These are phyloP conservation scores for Trametes cubensis DNA, from an alignment of 768 basidiomycete genomes.

Conservation along the genomic window DNA sequence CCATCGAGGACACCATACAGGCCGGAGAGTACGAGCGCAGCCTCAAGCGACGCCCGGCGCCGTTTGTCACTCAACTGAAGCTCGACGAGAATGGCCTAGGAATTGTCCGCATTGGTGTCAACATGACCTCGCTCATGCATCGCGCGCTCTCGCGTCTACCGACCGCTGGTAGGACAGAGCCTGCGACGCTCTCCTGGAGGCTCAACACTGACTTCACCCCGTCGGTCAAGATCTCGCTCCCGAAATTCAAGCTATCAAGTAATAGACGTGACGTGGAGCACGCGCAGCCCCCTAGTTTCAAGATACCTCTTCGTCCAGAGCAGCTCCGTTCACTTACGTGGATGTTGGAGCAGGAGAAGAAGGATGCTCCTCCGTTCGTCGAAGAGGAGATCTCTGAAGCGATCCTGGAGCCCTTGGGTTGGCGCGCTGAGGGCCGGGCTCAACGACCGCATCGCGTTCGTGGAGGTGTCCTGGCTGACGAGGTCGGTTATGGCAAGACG, in stretches of 20 bases:
- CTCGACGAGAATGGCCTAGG: conserved; percentile 65
- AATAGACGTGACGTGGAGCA: conserved; percentile 76
- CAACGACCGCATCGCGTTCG: conserved; percentile 73
- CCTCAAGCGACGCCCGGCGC: conserved; percentile 81
- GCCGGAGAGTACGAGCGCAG: conserved; percentile 89
- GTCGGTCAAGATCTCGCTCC: conserved; percentile 55
- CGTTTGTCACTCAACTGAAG: conserved; percentile 85
- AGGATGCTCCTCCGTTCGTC: conserved; percentile 68
- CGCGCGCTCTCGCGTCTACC: conserved; percentile 84
- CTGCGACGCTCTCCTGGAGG: conserved; percentile 70
- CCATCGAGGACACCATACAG: conserved; percentile 82
- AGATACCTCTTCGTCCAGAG: conserved; percentile 72
- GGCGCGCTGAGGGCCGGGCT: conserved; percentile 93
- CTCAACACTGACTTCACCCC: conserved; percentile 79
- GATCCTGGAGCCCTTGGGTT: conserved; percentile 80
- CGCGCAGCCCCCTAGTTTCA: conserved; percentile 79
- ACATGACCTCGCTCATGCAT: conserved; percentile 84
- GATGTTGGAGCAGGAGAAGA: conserved; percentile 85
- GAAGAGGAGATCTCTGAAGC: conserved; percentile 97
- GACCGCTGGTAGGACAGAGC: conserved; percentile 43
- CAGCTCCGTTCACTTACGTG: conserved; percentile 89
- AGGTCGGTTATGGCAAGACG: conserved; percentile 97
- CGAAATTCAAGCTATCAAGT: conserved; percentile 71
- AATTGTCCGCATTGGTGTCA: conserved; percentile 81
- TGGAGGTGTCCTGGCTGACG: conserved; percentile 92